phyloP scores from a whole-genome alignment of 2,329 filamentous ascomycete species.

The Hansfordia pulvinata region DNA sequence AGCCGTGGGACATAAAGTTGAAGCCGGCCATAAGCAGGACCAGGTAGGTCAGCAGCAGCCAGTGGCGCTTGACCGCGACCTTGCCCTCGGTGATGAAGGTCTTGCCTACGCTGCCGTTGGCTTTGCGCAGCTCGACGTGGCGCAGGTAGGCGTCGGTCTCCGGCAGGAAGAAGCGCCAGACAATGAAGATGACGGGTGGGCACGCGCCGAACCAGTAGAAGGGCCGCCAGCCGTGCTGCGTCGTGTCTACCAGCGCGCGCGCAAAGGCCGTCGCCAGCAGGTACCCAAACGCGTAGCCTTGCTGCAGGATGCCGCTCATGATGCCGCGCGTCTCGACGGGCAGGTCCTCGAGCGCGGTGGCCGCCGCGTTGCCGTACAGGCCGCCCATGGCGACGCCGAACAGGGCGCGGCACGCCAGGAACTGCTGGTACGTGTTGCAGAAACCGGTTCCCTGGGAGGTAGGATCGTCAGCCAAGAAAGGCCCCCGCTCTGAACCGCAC shows the following conservation, averaged over 20 bases:
- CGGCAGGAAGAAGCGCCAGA: constrained; percentile 62
- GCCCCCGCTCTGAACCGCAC: too few species aligned
- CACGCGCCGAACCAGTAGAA: constrained; percentile 82
- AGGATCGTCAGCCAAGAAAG: constrained; percentile 1
- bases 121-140: constrained; percentile 47
- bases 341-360: constrained; percentile 66
- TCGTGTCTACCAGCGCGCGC: constrained; percentile 60
- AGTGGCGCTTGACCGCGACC: constrained; percentile 65
- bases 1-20: constrained; percentile 82
- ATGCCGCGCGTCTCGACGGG: constrained; percentile 55
- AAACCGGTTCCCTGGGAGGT: constrained; percentile 47
- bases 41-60: constrained; percentile 67
- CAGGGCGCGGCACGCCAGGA: constrained; percentile 60
- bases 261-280: constrained; percentile 44
- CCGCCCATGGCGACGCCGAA: constrained; percentile 79
- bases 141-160: constrained; percentile 65
- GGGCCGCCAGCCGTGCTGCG: constrained; percentile 67
- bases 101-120: constrained; percentile 40
- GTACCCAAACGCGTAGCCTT: constrained; percentile 58
- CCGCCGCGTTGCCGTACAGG: constrained; percentile 64
- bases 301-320: constrained; percentile 64
- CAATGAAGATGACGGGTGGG: constrained; percentile 68
- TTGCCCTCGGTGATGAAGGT: constrained; percentile 67
- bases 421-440: constrained; percentile 52
- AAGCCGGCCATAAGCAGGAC: constrained; percentile 83